These are phyloP conservation scores for Euphorbia lathyris DNA, from an alignment of 345 rosid species.

Conservation along the genomic window DNA sequence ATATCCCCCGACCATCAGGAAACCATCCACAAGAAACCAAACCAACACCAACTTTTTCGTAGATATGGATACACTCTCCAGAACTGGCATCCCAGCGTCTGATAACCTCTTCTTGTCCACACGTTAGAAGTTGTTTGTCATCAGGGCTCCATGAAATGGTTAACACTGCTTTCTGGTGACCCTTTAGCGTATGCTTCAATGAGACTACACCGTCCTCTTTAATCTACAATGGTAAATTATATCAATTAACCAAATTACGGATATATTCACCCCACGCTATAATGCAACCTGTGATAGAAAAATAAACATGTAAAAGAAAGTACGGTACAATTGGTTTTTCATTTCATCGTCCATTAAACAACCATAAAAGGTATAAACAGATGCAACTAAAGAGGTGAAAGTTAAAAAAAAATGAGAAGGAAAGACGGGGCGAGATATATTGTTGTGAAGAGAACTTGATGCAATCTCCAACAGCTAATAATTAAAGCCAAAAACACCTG, in stretches of 20 bases:
- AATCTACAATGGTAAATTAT: conserved; percentile 30
- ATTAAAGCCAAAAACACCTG: conserved; percentile 1
- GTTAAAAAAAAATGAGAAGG: not conserved
- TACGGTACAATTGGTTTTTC: not conserved
- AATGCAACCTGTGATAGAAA: not conserved
- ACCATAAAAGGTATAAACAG: not conserved
- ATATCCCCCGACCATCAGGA: conserved; percentile 48
- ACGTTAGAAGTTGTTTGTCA: conserved; percentile 55
- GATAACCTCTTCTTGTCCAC: conserved; percentile 53
- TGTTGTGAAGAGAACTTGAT: not conserved
- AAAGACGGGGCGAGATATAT: not conserved
- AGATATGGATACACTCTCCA: conserved; percentile 57
- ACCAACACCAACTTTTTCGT: conserved; percentile 50
- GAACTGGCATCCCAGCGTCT: conserved; percentile 59
- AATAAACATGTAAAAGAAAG: not conserved
- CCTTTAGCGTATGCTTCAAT: conserved; percentile 46
- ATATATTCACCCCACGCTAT: not conserved
- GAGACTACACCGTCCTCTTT: conserved; percentile 36
- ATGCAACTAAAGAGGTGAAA: not conserved
- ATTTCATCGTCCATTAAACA: too few relatives aligned
- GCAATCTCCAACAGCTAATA: not conserved
- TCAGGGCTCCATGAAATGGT: conserved; percentile 65
- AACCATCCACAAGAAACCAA: conserved; percentile 65
- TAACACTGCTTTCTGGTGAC: conserved; percentile 53
- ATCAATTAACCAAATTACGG: not conserved